Evolutionary conservation across 2,329 filamentous ascomycete genomes (phyloP), one percentile per base, ranked within the genome.

Genomic region (Purpureocillium lavendulum): DNA sequence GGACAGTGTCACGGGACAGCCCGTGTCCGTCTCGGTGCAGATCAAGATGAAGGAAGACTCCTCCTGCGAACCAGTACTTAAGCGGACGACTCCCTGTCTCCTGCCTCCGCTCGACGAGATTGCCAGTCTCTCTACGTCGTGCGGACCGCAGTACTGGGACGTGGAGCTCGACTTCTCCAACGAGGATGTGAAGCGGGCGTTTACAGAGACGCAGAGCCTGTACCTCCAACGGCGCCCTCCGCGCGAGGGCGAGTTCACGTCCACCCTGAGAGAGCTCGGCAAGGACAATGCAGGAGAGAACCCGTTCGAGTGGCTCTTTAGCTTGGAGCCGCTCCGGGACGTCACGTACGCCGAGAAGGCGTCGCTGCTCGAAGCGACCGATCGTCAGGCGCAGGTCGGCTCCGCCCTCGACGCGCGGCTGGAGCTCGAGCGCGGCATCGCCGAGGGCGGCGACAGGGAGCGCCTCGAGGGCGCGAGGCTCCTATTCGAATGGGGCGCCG

Each of bases 1-100:
- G 45, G 92, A 98, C 50, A 76, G 92, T 3, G 81, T 92, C 43
- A 94, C 87, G 0, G 80, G 83, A 31, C 80, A 87, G 33, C 84
- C 89, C 1, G 77, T 95, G 36, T 76, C 80, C 7, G 74, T 89
- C 2, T 79, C 85, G 0, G 70, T 95, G 34, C 71, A 72, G 4
- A 71, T 95, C 40, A 72, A 67, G 9, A 69, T 87, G 44, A 75
- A 64, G 39, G 44, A 55, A 54, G 30, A 57, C 52, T 38, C 58
- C 60, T 42, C 64, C 55, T 49, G 56, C 54, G 62, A 68, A 14
- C 41, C 56, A 2, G 44, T 59, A 7, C 49, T 67, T 3, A 51
- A 68, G 40, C 67, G 66, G 38, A 68, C 66, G 18, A 76, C 77
- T 0, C 77, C 77, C 2, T 80, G 76, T 44, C 66, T 81, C 2